phyloP scores from a whole-genome alignment of 768 basidiomycete genomes.

The Pisolithus microcarpus region DNA sequence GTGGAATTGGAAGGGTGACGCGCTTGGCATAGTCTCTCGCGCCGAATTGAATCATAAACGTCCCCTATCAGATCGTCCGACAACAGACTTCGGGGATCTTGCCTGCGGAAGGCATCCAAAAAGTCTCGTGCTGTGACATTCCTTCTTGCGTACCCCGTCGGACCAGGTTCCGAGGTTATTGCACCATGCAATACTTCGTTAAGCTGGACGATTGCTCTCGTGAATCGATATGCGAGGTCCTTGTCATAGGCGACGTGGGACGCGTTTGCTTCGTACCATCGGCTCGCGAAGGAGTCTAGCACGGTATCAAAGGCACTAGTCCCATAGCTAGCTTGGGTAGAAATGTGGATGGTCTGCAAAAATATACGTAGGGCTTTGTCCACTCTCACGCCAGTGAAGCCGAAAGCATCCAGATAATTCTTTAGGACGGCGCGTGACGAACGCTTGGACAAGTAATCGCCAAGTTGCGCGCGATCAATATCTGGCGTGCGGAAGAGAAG shows the following conservation, averaged over 20 bases:
- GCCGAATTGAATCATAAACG: constrained; percentile 70
- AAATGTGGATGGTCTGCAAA: constrained; percentile 72
- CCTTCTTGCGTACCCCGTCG: constrained; percentile 45
- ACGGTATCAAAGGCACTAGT: constrained; percentile 44
- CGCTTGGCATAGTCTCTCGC: constrained; percentile 68
- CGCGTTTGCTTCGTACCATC: constrained; percentile 89
- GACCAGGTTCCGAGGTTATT: constrained; percentile 56
- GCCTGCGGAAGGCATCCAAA: constrained; percentile 71
- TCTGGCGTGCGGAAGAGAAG: constrained; percentile 77
- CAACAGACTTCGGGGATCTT: constrained; percentile 64
- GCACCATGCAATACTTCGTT: constrained; percentile 81
- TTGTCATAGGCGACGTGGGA: constrained; percentile 72
- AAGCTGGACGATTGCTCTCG: constrained; percentile 76
- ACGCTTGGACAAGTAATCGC: constrained; percentile 73
- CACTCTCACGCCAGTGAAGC: constrained; percentile 73
- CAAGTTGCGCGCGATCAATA: constrained; percentile 74
- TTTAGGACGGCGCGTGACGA: constrained; percentile 71
- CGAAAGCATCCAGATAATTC: constrained; percentile 82
- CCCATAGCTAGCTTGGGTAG: constrained; percentile 33
- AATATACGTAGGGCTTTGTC: constrained; percentile 89
- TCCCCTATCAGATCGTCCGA: constrained; percentile 70
- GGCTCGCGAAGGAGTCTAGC: constrained; percentile 75
- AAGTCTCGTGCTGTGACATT: constrained; percentile 74
- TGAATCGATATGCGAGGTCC: constrained; percentile 70
- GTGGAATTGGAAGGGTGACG: constrained; percentile 37